Evolutionary conservation across 2,329 filamentous ascomycete species (phyloP).

Genomic region (Amphichorda felina): DNA sequence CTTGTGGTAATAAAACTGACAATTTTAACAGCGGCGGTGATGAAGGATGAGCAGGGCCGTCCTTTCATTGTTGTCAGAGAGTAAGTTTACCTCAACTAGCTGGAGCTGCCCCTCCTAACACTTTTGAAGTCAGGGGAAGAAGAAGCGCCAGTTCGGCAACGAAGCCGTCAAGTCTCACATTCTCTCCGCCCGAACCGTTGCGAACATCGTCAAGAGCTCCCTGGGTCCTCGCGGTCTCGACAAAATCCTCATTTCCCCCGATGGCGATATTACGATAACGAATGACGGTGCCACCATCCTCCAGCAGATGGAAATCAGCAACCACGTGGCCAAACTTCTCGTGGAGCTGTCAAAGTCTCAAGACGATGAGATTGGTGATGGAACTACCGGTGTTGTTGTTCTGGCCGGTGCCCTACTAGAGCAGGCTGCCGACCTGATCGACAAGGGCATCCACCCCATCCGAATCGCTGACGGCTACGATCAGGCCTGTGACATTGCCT

Average conservation of each 20-base stretch:
- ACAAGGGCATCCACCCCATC: slow-evolving; percentile 99
- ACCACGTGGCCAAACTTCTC: slow-evolving; percentile 93
- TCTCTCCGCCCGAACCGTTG: slow-evolving; percentile 87
- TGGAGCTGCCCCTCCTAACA: slow-evolving; percentile 9
- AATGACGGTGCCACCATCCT: slow-evolving; percentile 98
- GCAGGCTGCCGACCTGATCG: slow-evolving; percentile 93
- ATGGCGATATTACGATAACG: slow-evolving; percentile 97
- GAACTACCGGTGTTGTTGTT: slow-evolving; percentile 95
- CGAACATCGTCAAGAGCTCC: slow-evolving; percentile 95
- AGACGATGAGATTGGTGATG: slow-evolving; percentile 97
- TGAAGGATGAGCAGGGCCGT: slow-evolving; percentile 95
- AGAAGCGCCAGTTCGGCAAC: slow-evolving; percentile 92
- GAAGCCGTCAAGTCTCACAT: slow-evolving; percentile 99
- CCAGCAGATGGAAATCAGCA: slow-evolving; percentile 96
- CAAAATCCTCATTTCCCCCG: slow-evolving; percentile 97
- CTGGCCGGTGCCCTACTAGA: slow-evolving; percentile 89
- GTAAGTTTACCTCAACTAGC: slow-evolving; percentile 38
- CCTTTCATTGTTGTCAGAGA: slow-evolving; percentile 98
- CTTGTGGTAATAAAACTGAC: slow-evolving; percentile 7
- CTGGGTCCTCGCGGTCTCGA: slow-evolving; percentile 91
- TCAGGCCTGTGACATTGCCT: slow-evolving; percentile 91
- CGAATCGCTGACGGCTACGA: slow-evolving; percentile 98
- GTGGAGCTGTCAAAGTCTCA: slow-evolving; percentile 98
- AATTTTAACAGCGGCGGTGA: slow-evolving; percentile 45
- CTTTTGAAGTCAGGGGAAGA: slow-evolving; percentile 71